phyloP scores from a whole-genome alignment of 306 rosid genomes.

The Myrica gale region DNA sequence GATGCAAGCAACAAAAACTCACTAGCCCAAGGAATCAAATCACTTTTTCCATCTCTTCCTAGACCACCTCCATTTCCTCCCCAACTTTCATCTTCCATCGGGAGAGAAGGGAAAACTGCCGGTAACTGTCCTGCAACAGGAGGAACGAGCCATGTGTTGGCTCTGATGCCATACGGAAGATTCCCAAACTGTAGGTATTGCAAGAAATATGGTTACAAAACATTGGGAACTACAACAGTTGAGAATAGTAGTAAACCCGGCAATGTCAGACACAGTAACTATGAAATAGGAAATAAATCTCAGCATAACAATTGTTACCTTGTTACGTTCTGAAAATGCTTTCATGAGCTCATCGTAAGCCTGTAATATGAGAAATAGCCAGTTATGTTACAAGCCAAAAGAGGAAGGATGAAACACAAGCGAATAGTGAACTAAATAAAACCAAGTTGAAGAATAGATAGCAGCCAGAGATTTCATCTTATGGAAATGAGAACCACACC shows the following conservation, averaged over 20 bases:
- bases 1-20: conserved; percentile 80
- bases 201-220: conserved; percentile 15
- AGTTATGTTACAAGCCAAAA: conserved; percentile 8
- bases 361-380: conserved; percentile 46
- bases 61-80: conserved; percentile 97
- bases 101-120: conserved; percentile 69
- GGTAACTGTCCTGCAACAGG: conserved; percentile 76
- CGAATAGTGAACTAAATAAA: not conserved
- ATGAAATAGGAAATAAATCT: not conserved
- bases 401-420: not conserved
- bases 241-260: conserved; percentile 3
- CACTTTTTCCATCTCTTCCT: conserved; percentile 73
- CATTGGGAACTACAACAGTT: conserved; percentile 5
- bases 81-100: conserved; percentile 85
- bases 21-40: conserved; percentile 81
- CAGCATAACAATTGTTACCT: conserved; percentile 41
- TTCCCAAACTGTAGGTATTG: conserved; percentile 73
- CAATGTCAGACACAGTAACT: not conserved
- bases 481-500: not conserved
- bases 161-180: conserved; percentile 92
- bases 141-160: conserved; percentile 97
- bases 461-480: not conserved
- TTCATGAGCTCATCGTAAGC: conserved; percentile 79
- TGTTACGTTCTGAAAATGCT: conserved; percentile 86
- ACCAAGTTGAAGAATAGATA: conserved; percentile 1